These are phyloP conservation scores for Xanthoparmelia taractica DNA, from an alignment of 495 filamentous ascomycete species.

Conservation along the genomic window DNA sequence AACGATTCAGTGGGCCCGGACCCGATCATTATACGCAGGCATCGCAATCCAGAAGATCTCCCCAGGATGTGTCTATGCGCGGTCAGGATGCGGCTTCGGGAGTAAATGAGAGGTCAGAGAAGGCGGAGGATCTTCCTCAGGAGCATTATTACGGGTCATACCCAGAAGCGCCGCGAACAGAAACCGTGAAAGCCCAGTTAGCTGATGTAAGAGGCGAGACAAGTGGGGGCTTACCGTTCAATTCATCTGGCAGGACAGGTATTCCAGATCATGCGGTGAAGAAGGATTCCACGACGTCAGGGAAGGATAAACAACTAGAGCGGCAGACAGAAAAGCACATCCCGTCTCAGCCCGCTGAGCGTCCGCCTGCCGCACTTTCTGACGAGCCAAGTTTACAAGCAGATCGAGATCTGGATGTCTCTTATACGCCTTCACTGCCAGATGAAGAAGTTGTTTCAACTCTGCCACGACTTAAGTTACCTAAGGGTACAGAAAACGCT, in stretches of 20 bases:
- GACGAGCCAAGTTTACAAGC: conserved; percentile 28
- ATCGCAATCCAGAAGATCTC: conserved; percentile 22
- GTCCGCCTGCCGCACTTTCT: conserved; percentile 28
- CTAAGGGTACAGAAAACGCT: conserved; percentile 41
- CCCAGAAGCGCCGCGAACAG: conserved; percentile 20
- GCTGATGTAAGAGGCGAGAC: conserved; percentile 10
- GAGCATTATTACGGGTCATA: conserved; percentile 37
- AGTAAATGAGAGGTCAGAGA: neutral
- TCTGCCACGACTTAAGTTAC: conserved; percentile 52
- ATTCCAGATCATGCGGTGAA: conserved; percentile 32
- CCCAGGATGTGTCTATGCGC: conserved; percentile 13
- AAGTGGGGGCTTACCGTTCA: conserved; percentile 25
- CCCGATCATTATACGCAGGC: conserved; percentile 26
- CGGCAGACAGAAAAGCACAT: conserved; percentile 49
- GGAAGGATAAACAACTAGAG: conserved; percentile 43
- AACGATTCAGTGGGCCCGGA: conserved; percentile 46
- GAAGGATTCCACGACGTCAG: conserved; percentile 30
- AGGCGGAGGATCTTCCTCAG: conserved; percentile 35
- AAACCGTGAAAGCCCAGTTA: conserved; percentile 26
- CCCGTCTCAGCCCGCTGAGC: conserved; percentile 39
- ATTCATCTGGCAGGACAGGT: conserved; percentile 29
- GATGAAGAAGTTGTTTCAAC: conserved; percentile 44
- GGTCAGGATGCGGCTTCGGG: conserved; percentile 13
- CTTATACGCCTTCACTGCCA: conserved; percentile 45
- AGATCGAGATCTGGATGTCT: conserved; percentile 50